Conservation (phyloP, 768 basidiomycete genomes). For the Ramaria sp. region DNA sequence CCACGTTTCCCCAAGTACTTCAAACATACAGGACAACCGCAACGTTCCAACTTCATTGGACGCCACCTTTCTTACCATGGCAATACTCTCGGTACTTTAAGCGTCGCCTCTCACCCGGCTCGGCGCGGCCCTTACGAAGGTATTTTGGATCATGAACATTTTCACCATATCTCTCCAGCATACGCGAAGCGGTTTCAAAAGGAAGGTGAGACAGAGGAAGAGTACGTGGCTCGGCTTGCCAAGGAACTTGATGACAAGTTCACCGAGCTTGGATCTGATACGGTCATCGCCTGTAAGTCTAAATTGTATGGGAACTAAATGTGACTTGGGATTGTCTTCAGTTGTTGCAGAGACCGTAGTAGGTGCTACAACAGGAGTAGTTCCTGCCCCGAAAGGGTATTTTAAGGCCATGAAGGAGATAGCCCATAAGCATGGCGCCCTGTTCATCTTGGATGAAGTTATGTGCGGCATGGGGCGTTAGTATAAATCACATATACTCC, state of each 20-base stretch:
- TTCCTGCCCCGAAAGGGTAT: constrained; percentile 74
- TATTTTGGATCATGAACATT: constrained; percentile 53
- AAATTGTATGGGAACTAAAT: constrained; percentile 10
- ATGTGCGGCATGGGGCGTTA: constrained; percentile 88
- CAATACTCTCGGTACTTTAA: constrained; percentile 64
- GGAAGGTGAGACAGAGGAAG: constrained; percentile 58
- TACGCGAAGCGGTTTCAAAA: constrained; percentile 73
- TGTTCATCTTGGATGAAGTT: constrained; percentile 86
- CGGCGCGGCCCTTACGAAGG: constrained; percentile 60
- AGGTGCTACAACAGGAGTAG: constrained; percentile 72
- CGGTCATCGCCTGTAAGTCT: constrained; percentile 67
- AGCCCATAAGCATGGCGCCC: constrained; percentile 31
- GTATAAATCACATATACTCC: constrained; percentile 19
- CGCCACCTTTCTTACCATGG: constrained; percentile 77
- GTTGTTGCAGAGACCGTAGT: constrained; percentile 83
- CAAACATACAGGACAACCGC: constrained; percentile 53
- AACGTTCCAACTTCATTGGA: constrained; percentile 72
- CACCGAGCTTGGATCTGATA: constrained; percentile 68
- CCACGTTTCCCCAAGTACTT: constrained; percentile 41
- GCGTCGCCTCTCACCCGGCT: constrained; percentile 53
- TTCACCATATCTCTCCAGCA: constrained; percentile 83
- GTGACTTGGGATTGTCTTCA: constrained; percentile 2
- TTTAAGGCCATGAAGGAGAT: constrained; percentile 79
- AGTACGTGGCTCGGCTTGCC: constrained; percentile 68
- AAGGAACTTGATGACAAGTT: constrained; percentile 84